Base-by-base conservation (phyloP, 345 rosid species). In the Rhizophora apiculata region DNA sequence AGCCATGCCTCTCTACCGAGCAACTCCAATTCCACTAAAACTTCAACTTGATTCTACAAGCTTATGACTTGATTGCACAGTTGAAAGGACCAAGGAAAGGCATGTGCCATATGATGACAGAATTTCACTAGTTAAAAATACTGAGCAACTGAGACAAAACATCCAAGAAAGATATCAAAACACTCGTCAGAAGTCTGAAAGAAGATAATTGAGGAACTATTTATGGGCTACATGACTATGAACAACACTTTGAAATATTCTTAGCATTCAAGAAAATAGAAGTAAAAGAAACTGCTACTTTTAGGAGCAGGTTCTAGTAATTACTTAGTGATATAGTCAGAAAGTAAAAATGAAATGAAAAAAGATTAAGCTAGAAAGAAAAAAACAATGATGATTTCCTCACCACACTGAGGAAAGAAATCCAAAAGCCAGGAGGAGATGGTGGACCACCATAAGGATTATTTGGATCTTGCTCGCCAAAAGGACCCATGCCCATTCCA, bases 391-490 rank as follows among this genome's bases (percentile, higher is more conserved):
- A 22, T 16, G 6, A 60, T 66, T 21, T 53, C 26, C 82, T 78
- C 79, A 96, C 99, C 94, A 92, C 94, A 2, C 80, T 86, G 63
- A 92, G 92, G 77, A 96, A 92, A 66, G 98, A 92, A 68, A 96
- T 85, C 99, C 99, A 96, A 74, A 96, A 92, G 64, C 98, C 89
- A 26, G 99, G 99, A n/a, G 99, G 98, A 65, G 95, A 84, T 37
- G 97, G 71, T 32, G 98, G 97, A 72, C 77, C 82, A 56, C 89
- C 92, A 76, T 63, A 83, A 61, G 96, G 99, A 81, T 92, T 85
- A 68, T 91, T 94, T 3, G 92, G 96, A 84, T 89, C 97, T 83
- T 90, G 98, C 75, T 78, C 90, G 67, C 96, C 98, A 70, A 85
- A n/a, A 39, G 91, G 96, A 81, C 87, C 81, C 90, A 82, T 88